These are phyloP conservation scores for Diophrys appendiculata DNA, from an alignment of 73 alveolate genomes.

Conservation along the genomic window DNA sequence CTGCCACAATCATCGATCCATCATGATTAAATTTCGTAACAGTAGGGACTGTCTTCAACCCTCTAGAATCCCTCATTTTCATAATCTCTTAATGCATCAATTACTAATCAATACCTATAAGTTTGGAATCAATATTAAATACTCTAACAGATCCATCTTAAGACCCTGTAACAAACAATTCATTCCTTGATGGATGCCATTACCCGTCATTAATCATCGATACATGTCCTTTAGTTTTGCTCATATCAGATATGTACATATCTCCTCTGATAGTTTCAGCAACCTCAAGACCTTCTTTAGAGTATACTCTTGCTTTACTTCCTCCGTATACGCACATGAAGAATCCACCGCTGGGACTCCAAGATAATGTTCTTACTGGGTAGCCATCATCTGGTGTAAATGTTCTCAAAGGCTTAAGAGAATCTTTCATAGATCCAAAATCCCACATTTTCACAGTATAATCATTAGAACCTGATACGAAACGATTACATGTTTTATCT, in stretches of 20 bases:
- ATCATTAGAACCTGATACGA: conserved; percentile 67
- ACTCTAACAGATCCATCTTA: conserved; percentile 89
- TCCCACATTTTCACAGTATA: conserved; percentile 70
- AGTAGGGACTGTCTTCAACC: conserved; percentile 65
- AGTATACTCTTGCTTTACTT: conserved; percentile 78
- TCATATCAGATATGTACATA: conserved; percentile 89
- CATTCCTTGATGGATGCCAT: conserved; percentile 87
- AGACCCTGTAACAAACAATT: conserved; percentile 80
- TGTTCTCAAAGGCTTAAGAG: conserved; percentile 49
- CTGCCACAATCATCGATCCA: conserved; percentile 47
- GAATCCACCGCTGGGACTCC: conserved; percentile 85
- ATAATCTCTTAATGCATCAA: conserved; percentile 81
- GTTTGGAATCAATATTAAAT: conserved; percentile 86
- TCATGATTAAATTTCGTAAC: conserved; percentile 38
- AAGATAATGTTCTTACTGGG: conserved; percentile 77
- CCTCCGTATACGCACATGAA: conserved; percentile 81
- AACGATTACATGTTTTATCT: conserved; percentile 58
- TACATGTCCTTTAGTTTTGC: conserved; percentile 94
- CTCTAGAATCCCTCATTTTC: conserved; percentile 66
- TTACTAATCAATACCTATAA: conserved; percentile 86
- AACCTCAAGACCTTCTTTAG: conserved; percentile 88
- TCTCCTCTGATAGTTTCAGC: conserved; percentile 91
- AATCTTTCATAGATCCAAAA: conserved; percentile 67
- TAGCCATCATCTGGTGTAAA: conserved; percentile 77
- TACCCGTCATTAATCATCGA: conserved; percentile 87